Conservation (phyloP, 768 basidiomycete genomes). For the Royoungia palumana region DNA sequence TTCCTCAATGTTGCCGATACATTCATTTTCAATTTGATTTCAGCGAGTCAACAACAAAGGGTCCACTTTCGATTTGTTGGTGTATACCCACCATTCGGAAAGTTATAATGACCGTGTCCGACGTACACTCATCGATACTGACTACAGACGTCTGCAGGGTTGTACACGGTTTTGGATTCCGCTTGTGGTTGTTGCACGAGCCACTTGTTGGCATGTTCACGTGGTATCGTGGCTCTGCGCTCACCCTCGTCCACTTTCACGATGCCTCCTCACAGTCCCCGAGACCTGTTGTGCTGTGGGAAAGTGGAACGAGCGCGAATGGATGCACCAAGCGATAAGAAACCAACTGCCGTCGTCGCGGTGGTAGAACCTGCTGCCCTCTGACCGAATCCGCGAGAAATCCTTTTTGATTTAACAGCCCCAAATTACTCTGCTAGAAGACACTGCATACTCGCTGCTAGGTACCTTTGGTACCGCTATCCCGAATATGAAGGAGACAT, state of each 20-base stretch:
- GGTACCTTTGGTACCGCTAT: too few species aligned
- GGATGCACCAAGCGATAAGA: neutral
- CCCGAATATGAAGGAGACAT: too few species aligned
- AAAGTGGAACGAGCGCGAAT: constrained; percentile 7
- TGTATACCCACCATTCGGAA: neutral
- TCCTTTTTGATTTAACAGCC: constrained; percentile 8
- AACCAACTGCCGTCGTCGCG: neutral
- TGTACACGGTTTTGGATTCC: neutral
- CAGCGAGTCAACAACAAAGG: neutral
- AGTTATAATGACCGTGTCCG: neutral
- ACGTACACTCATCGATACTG: constrained; percentile 9
- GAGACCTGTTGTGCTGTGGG: neutral
- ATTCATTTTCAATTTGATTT: neutral
- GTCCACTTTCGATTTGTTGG: constrained; percentile 3
- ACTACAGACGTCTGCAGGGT: constrained; percentile 3
- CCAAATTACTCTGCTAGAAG: constrained; percentile 2
- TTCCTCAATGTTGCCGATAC: neutral
- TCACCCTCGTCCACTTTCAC: constrained; percentile 12
- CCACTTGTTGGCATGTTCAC: constrained; percentile 14
- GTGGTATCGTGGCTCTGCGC: neutral
- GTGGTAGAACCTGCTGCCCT: constrained; percentile 10
- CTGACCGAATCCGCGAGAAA: constrained; percentile 12
- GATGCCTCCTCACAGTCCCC: neutral
- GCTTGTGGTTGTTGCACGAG: constrained; percentile 11
- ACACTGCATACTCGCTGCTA: neutral